Base-by-base conservation (phyloP, 805 yeast species). In the Gaillardinia entomophila region DNA sequence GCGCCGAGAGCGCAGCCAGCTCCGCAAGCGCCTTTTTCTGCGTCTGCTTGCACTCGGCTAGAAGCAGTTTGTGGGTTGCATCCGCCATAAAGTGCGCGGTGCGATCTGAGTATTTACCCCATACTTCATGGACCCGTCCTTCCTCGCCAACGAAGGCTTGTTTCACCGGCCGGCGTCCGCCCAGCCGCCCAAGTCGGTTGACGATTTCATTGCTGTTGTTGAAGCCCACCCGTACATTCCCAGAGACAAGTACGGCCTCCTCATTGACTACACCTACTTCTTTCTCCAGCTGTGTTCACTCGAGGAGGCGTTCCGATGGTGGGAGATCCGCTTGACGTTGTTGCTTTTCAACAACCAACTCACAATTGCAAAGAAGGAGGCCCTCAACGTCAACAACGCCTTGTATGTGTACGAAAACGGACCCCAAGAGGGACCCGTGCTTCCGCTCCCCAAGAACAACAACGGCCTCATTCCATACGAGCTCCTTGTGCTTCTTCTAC, bases 391-490 rank as follows among this genome's bases (percentile, higher is more conserved):
- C 30, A 65, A 62, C 37, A 61, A 63, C 35, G 47, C 53, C 7
- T 44, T 65, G 18, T 65, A 60, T 37, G 32, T 51, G 24, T 36
- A 40, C 15, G 71, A 65, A 34, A 57, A 54, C 37, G 35, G 35
- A 32, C 40, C 18, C 35, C 24, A 20, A 14, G 11, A 11, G 12
- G 16, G 14, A n/a, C 48, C 51, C 13, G 46, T 57, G 2, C 57
- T 52, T 31, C 70, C 69, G 4, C 43, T 66, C 13, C 68, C 69
- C 8, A 56, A 56, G 27, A 62, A 61, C 33, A 62, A 60, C 26
- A 47, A 54, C 19, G 45, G 55, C 5, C 22, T 28, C 6, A 52
- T 63, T n/a, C 40, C 46, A 8, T 49, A 54, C 39, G 44, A 41
- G 33, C 41, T 65, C 23, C 37, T 65, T 16, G 37, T 45, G 24